Conservation (phyloP, 352 stramenopile genomes). For the Phytopythium oedochilum region DNA sequence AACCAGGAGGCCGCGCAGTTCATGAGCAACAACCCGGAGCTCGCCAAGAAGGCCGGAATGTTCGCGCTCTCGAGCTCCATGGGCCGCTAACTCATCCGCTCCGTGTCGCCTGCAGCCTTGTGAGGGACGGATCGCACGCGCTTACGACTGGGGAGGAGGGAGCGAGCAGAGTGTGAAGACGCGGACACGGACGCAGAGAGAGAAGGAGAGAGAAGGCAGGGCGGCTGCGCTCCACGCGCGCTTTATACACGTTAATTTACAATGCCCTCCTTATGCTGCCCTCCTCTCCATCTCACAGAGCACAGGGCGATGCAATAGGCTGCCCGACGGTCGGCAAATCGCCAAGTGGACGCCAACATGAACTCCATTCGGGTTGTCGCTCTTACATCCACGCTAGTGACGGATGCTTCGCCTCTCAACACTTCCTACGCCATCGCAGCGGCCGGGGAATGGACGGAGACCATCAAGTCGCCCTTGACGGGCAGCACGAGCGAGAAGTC, state of each 20-base stretch:
- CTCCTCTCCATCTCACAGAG: too few relatives aligned
- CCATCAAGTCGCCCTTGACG: constrained; percentile 29
- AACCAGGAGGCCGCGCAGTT: constrained; percentile 79
- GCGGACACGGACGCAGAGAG: not conserved
- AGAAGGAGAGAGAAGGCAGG: too few relatives aligned
- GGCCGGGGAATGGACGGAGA: too few relatives aligned
- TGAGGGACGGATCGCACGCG: too few relatives aligned
- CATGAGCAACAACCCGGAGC: constrained; percentile 76
- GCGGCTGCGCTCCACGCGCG: not conserved
- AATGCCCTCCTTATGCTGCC: not conserved
- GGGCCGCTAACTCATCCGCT: constrained; percentile 1
- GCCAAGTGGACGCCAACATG: too few relatives aligned
- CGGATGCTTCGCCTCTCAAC: not conserved
- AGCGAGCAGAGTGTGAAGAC: not conserved
- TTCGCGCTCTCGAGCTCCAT: constrained; percentile 68
- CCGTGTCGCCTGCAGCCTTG: too few relatives aligned
- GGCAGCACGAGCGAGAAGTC: constrained; percentile 24
- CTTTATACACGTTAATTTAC: constrained; percentile 1
- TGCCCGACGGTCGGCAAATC: too few relatives aligned
- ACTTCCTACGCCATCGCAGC: too few relatives aligned
- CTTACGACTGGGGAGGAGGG: not conserved
- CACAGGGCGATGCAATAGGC: too few relatives aligned
- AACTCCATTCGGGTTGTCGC: too few relatives aligned
- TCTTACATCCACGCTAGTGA: too few relatives aligned
- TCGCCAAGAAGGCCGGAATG: constrained; percentile 72